Conservation (phyloP, 257 asterid genomes). For the Scutellaria barbata region DNA sequence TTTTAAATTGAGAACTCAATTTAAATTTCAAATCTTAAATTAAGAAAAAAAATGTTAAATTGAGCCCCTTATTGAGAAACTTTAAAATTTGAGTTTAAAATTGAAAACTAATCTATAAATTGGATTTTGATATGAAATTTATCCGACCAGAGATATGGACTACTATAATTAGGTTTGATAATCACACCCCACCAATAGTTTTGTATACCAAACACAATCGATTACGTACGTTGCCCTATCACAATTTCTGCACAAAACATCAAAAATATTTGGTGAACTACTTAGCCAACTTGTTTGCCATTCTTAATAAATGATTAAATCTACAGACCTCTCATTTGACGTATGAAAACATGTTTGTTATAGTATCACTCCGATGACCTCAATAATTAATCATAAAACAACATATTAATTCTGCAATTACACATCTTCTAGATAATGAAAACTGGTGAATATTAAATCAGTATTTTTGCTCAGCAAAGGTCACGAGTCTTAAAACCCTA, state of each 20-base stretch:
- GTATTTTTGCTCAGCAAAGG: no score
- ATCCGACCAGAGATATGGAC: no score
- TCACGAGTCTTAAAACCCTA: no score
- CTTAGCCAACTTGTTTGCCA: background rate
- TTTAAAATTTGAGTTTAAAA: no score
- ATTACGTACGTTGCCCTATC: slow-evolving; percentile 29
- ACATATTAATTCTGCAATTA: background rate
- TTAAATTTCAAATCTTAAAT: no score
- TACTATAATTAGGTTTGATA: slow-evolving; percentile 37
- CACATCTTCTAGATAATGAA: no score
- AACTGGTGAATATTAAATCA: no score
- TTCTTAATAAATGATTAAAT: slow-evolving; percentile 27
- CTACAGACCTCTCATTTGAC: background rate
- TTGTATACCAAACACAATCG: slow-evolving; percentile 27
- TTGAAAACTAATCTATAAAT: no score
- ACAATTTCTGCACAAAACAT: slow-evolving; percentile 24
- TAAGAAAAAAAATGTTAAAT: no score
- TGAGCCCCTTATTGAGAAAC: no score
- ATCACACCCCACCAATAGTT: slow-evolving; percentile 43
- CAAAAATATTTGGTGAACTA: slow-evolving; percentile 1
- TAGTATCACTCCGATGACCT: background rate
- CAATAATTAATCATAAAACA: background rate
- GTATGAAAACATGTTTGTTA: background rate
- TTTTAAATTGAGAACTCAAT: no score
- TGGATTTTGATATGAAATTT: no score